These are phyloP conservation scores for Dendrobium catenatum DNA, from an alignment of 106 monocot species.

Conservation along the genomic window DNA sequence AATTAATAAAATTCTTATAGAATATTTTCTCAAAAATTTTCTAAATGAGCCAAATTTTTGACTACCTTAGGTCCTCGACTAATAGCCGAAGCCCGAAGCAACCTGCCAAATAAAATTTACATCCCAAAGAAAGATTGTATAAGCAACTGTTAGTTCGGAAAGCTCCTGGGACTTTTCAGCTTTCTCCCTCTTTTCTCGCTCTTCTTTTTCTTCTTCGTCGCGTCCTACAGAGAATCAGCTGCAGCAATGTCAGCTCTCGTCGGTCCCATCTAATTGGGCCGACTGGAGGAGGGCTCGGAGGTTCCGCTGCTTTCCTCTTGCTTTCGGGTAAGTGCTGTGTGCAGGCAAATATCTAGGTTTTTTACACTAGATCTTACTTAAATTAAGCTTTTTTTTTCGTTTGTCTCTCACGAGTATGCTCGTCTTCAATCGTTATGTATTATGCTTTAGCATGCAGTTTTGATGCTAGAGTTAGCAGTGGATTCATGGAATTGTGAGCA, in stretches of 20 bases:
- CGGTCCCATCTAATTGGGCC: conserved; percentile 3
- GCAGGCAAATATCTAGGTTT: background rate
- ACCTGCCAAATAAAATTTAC: too few relatives aligned
- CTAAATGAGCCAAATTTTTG: too few relatives aligned
- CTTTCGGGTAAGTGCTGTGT: background rate
- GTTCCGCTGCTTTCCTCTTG: conserved; percentile 2
- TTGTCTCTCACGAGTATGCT: background rate
- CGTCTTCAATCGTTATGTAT: background rate
- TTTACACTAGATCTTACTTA: background rate
- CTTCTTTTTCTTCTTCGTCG: background rate
- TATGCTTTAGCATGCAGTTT: background rate
- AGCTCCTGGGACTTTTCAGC: background rate
- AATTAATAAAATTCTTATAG: too few relatives aligned
- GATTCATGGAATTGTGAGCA: background rate
- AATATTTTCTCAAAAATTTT: too few relatives aligned
- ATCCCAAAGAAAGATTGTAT: too few relatives aligned
- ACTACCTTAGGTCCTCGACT: too few relatives aligned
- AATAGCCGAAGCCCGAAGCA: too few relatives aligned
- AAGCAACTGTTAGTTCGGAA: too few relatives aligned
- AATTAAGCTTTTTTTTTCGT: background rate
- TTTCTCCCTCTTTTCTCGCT: background rate
- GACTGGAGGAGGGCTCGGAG: background rate
- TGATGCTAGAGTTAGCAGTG: background rate
- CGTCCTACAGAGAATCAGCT: background rate
- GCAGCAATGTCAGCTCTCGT: background rate